Percentiles rank a stretch among this genome's conserved stretches.
phyloP scores from a whole-genome alignment of 768 basidiomycete genomes.

The Erythrobasidium yunnanense region DNA sequence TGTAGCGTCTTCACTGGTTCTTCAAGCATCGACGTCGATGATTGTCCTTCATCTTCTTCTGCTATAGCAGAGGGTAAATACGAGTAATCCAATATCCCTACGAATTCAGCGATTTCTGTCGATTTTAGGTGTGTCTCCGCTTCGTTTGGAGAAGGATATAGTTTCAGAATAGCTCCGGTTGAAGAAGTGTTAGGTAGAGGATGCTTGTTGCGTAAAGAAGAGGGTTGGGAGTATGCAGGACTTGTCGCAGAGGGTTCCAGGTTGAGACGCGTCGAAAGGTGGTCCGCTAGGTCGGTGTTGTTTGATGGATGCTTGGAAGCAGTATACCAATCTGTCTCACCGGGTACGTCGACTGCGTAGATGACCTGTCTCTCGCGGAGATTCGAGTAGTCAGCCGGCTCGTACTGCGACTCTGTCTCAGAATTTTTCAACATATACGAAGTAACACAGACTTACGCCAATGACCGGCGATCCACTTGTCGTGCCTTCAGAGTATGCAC shows the following conservation, averaged over 20 bases:
- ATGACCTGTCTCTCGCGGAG: conserved; percentile 36
- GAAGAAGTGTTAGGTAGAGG: conserved; percentile 28
- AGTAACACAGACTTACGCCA: not conserved
- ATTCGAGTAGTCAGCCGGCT: conserved; percentile 36
- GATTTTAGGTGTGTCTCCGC: conserved; percentile 28
- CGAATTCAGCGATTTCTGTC: conserved; percentile 33
- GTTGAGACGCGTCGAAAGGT: conserved; percentile 1
- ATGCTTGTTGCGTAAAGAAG: conserved; percentile 23
- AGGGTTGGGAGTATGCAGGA: not conserved
- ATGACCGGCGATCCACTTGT: not conserved
- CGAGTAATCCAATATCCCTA: conserved; percentile 32
- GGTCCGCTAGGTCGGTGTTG: not conserved
- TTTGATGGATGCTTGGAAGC: not conserved
- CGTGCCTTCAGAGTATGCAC: conserved; percentile 15
- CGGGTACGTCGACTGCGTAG: conserved; percentile 37
- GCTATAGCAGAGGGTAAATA: not conserved
- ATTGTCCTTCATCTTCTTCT: not conserved
- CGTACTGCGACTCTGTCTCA: not conserved
- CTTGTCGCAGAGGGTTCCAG: not conserved
- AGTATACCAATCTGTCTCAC: conserved; percentile 34
- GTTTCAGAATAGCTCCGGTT: conserved; percentile 33
- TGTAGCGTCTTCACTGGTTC: conserved; percentile 7
- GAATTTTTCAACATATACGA: not conserved
- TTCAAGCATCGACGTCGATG: not conserved
- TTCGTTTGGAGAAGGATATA: not conserved